Conservation (phyloP, 495 filamentous ascomycete genomes). For the Penicillium parvum region DNA sequence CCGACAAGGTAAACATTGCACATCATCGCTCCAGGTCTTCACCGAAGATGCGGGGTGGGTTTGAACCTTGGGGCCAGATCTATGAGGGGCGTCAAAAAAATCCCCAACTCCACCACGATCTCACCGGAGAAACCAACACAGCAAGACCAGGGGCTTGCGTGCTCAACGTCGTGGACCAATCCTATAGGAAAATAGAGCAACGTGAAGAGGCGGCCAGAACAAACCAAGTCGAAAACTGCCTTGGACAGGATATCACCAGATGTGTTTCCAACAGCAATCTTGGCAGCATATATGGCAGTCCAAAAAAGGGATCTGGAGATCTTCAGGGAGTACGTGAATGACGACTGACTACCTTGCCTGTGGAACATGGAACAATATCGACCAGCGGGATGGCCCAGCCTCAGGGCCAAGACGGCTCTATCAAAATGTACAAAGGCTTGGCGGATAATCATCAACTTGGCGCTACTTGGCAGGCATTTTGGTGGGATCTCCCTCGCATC, state of each 20-base stretch:
- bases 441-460: slow-evolving; percentile 31
- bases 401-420: slow-evolving; percentile 25
- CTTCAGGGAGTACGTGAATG: slow-evolving; percentile 1
- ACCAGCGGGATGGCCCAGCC: slow-evolving; percentile 12
- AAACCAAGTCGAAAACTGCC: not conserved
- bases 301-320: slow-evolving; percentile 8
- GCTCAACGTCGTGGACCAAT: slow-evolving; percentile 2
- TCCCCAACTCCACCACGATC: slow-evolving; percentile 9
- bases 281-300: slow-evolving; percentile 7
- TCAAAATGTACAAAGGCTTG: slow-evolving; percentile 37
- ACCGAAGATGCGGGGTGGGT: slow-evolving; percentile 17
- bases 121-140: slow-evolving; percentile 15
- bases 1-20: slow-evolving; percentile 6
- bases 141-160: not conserved
- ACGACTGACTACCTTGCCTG: slow-evolving; percentile 12
- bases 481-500: slow-evolving; percentile 23
- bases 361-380: slow-evolving; percentile 14
- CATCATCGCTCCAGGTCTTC: slow-evolving; percentile 19
- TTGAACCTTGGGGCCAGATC: not conserved
- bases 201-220: not conserved
- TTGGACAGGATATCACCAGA: not conserved
- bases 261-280: slow-evolving; percentile 6
- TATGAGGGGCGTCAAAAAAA: slow-evolving; percentile 5
- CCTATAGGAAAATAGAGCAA: not conserved
- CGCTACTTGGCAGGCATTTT: slow-evolving; percentile 32